A percentile compares a stretch with the other conserved stretches of the same genome.
These are phyloP conservation scores for Aquilaria agallochum DNA, from an alignment of 441 rosid species.

Conservation along the genomic window DNA sequence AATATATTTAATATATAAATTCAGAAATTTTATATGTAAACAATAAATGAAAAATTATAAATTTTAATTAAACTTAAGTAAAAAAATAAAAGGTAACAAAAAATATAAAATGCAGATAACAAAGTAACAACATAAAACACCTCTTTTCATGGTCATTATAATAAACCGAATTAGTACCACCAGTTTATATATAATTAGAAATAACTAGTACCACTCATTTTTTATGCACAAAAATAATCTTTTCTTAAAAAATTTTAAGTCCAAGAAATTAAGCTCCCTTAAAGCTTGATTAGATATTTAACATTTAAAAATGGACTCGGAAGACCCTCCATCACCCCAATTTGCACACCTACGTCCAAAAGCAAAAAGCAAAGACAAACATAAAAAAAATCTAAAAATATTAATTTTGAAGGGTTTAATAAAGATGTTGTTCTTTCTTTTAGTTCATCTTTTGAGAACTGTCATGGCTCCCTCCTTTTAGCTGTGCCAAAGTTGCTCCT, in stretches of 20 bases:
- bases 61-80: too few relatives aligned
- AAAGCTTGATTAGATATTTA: slow-evolving; percentile 29
- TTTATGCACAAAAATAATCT: background rate
- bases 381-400: background rate
- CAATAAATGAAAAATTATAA: too few relatives aligned
- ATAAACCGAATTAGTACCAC: background rate
- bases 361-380: too few relatives aligned
- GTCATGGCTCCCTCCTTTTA: slow-evolving; percentile 17
- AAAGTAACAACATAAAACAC: background rate
- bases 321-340: background rate
- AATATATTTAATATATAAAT: too few relatives aligned
- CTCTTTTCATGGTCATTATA: background rate
- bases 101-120: too few relatives aligned
- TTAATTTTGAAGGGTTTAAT: background rate
- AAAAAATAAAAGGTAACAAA: too few relatives aligned
- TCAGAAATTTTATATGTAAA: too few relatives aligned
- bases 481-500: slow-evolving; percentile 27
- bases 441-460: slow-evolving; percentile 8
- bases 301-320: background rate
- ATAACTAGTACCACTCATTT: too few relatives aligned
- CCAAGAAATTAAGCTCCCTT: slow-evolving; percentile 6
- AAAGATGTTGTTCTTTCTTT: slow-evolving; percentile 1
- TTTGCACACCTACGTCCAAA: background rate
- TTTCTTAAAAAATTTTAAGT: background rate
- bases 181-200: background rate